phyloP scores from a whole-genome alignment of 2,329 filamentous ascomycete species.

The Cladophialophora exuberans region DNA sequence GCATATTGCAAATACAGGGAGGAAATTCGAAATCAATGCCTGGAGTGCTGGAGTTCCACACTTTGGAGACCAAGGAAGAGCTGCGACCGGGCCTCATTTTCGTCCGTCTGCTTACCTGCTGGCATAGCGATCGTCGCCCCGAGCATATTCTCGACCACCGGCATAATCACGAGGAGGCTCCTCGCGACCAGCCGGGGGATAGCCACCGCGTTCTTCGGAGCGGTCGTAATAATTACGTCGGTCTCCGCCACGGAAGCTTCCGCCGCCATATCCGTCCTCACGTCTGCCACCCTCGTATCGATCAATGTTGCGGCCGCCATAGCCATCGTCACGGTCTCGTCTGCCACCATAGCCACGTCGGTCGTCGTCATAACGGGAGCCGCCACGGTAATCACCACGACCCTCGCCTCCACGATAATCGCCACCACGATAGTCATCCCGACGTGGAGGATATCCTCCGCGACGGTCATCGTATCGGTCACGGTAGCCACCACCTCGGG shows the following conservation, averaged over 20 bases:
- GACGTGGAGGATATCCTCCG: constrained; percentile 47
- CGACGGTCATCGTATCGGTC: constrained; percentile 59
- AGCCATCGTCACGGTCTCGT: constrained; percentile 48
- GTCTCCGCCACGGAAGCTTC: constrained; percentile 44
- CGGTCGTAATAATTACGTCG: constrained; percentile 41
- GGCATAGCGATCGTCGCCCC: constrained; percentile 33
- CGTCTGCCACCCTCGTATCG: constrained; percentile 46
- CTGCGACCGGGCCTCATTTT: constrained; percentile 3
- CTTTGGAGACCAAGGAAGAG: constrained; percentile 9
- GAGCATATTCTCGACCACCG: constrained; percentile 32
- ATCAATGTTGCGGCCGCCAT: constrained; percentile 51
- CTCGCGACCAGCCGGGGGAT: constrained; percentile 28
- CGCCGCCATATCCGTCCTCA: constrained; percentile 49
- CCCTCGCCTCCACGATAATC: constrained; percentile 47
- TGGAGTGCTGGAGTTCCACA: constrained; percentile 15
- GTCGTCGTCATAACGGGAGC: constrained; percentile 44
- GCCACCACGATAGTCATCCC: constrained; percentile 50
- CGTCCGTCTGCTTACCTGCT: constrained; percentile 25
- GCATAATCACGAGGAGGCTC: constrained; percentile 33
- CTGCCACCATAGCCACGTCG: constrained; percentile 47
- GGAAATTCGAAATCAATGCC: constrained; percentile 23
- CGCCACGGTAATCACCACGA: constrained; percentile 48
- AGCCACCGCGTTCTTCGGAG: constrained; percentile 26
- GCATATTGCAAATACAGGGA: constrained; percentile 29
- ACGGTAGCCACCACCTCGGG: constrained; percentile 38